These are phyloP conservation scores for Apium graveolens DNA, from an alignment of 129 eudicot species.

Conservation along the genomic window DNA sequence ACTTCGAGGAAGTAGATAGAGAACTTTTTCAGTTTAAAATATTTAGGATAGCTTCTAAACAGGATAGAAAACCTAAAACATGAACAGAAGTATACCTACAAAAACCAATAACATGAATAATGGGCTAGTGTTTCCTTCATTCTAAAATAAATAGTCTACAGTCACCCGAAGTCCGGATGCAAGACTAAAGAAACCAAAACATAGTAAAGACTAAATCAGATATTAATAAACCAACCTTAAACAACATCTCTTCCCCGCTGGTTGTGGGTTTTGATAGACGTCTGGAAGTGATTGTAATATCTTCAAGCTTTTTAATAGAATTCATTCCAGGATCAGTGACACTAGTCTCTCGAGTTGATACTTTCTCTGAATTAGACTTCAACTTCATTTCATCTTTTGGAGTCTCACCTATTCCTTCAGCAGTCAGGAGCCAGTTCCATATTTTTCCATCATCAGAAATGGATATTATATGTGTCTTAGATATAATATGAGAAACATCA, in stretches of 20 bases:
- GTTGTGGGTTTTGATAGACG: constrained; percentile 22
- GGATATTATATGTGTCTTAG: constrained; percentile 69
- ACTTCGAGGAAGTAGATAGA: background rate
- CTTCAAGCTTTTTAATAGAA: constrained; percentile 33
- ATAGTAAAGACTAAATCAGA: constrained; percentile 5
- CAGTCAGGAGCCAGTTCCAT: constrained; percentile 89
- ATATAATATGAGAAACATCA: constrained; percentile 57
- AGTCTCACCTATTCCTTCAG: constrained; percentile 51
- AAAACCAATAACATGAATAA: background rate
- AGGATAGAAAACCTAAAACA: background rate
- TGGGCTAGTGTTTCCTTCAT: background rate
- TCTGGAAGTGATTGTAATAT: constrained; percentile 28
- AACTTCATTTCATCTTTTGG: constrained; percentile 31
- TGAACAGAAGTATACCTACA: background rate
- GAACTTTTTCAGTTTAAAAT: background rate
- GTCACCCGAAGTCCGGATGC: constrained; percentile 1
- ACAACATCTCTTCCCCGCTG: constrained; percentile 44
- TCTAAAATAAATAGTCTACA: background rate
- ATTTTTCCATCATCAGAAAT: constrained; percentile 93
- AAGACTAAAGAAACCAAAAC: constrained; percentile 6
- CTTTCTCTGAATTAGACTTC: constrained; percentile 22
- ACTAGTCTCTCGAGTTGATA: constrained; percentile 21
- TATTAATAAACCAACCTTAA: constrained; percentile 47
- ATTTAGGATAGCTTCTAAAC: background rate
- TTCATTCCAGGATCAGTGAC: constrained; percentile 24